Conservation (phyloP, 768 basidiomycete genomes). For the Pleurotus giganteus region DNA sequence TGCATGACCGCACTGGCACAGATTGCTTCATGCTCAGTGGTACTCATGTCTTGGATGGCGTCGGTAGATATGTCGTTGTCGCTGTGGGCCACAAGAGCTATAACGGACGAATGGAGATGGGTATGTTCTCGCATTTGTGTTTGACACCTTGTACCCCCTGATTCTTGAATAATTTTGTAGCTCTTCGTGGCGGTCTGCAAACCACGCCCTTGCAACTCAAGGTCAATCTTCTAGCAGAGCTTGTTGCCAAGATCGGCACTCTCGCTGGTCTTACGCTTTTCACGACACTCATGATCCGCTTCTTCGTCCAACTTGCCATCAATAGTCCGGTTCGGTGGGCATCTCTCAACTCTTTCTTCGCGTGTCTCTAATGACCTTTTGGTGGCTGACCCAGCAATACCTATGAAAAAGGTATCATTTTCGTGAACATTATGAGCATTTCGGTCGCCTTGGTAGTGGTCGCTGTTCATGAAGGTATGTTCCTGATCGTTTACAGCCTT, state of each 20-base stretch:
- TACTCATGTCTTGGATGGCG: constrained; percentile 91
- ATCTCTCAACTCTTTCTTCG: not conserved
- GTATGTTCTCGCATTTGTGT: constrained; percentile 42
- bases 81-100: constrained; percentile 92
- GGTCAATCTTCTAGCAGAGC: constrained; percentile 89
- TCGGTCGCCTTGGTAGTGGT: constrained; percentile 75
- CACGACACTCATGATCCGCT: constrained; percentile 83
- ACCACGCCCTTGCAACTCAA: constrained; percentile 93
- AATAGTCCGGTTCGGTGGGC: constrained; percentile 54
- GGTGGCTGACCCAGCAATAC: constrained; percentile 45
- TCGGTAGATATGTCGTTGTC: constrained; percentile 90
- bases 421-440: constrained; percentile 93
- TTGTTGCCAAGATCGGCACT: constrained; percentile 91
- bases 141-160: constrained; percentile 8
- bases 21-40: constrained; percentile 95
- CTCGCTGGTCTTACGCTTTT: constrained; percentile 83
- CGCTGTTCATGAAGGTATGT: constrained; percentile 45
- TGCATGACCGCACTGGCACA: constrained; percentile 43
- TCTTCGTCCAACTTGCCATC: constrained; percentile 84
- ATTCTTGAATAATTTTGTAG: constrained; percentile 33
- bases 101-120: constrained; percentile 98
- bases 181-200: constrained; percentile 82
- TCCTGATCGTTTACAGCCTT: not conserved
- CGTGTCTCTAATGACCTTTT: not conserved
- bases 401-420: constrained; percentile 83